Evolutionary conservation across 805 yeast species (phyloP), one percentile per base, ranked within the genome.

Genomic region (Zygosaccharomyces siamensis): DNA sequence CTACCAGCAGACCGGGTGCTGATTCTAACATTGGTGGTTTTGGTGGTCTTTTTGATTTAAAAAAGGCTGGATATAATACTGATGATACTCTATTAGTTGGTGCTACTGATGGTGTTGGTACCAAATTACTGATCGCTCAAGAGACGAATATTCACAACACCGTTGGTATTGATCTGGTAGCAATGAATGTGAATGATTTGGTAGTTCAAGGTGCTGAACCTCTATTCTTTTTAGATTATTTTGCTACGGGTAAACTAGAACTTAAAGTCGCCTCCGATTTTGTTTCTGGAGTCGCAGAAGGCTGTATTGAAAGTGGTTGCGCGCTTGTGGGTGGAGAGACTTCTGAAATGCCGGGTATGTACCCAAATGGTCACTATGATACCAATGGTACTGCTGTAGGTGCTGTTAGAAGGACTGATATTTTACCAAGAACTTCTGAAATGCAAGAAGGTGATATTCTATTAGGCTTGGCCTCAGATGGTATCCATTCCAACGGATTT

Each of bases 161-260:
- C n/a, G 99, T 93, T 39, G 99, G 99, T 66, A 89, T 93, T 59
- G 99, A 93, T 71, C 78, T 93, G 55, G 99, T 93, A 45, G 99
- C 98, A 51, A 93, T 93, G 99, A 95, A 90, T 66, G 99, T 93
- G 37, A 93, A 93, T 65, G 99, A 93, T 70, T 77, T 93, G 61
- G 89, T 93, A 48, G 99, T 93, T 18, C 99, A 95, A 75, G 99
- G 99, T 64, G 99, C 99, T 30, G 99, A 93, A 70, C 97, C 99
- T 44, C 76, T 93, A 60, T 78, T 93, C 66, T 93, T 93, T 74
- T 77, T 93, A 57, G 99, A 93, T 72, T 93, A 93, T 73, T 93
- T 86, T 70, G 99, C 99, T 14, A 86, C 95, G 50, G 97, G 97
- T 45, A 84, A 88, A 63, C 78, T 93, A 52, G 96, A 90, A 59